These are phyloP conservation scores for Agrostemma githago DNA, from an alignment of 148 eudicot genomes.

Conservation along the genomic window DNA sequence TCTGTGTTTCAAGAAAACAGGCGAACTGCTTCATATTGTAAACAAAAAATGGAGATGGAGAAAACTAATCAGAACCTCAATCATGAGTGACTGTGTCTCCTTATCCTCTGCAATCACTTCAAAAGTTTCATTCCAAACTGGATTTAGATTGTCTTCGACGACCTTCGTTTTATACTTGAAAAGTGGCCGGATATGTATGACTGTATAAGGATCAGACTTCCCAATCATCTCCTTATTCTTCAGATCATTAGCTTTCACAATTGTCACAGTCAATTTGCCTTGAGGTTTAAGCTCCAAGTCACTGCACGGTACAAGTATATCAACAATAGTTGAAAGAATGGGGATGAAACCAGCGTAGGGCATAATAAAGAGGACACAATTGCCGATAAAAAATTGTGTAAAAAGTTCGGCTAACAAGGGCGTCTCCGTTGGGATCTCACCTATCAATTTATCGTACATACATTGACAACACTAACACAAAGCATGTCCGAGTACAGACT, in stretches of 20 bases:
- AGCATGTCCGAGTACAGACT: neutral
- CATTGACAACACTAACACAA: neutral
- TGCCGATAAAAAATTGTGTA: neutral
- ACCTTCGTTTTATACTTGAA: constrained; percentile 81
- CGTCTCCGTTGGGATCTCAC: neutral
- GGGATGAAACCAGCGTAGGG: neutral
- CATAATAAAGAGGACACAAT: neutral
- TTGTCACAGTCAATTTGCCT: constrained; percentile 74
- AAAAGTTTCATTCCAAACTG: constrained; percentile 87
- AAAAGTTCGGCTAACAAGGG: neutral
- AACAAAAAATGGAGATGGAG: neutral
- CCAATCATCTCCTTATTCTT: constrained; percentile 94
- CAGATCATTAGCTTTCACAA: constrained; percentile 72
- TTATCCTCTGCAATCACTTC: constrained; percentile 87
- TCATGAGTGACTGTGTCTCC: constrained; percentile 76
- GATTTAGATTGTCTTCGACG: constrained; percentile 79
- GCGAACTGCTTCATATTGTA: neutral
- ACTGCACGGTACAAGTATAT: constrained; percentile 41
- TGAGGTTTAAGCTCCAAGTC: constrained; percentile 98
- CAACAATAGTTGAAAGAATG: neutral
- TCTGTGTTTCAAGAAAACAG: neutral
- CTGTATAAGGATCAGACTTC: constrained; percentile 89
- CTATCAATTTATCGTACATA: neutral
- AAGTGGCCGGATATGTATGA: constrained; percentile 64
- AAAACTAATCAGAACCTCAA: constrained; percentile 55